These are phyloP conservation scores for Pythium dissotocum DNA, from an alignment of 352 stramenopile genomes.

Conservation along the genomic window DNA sequence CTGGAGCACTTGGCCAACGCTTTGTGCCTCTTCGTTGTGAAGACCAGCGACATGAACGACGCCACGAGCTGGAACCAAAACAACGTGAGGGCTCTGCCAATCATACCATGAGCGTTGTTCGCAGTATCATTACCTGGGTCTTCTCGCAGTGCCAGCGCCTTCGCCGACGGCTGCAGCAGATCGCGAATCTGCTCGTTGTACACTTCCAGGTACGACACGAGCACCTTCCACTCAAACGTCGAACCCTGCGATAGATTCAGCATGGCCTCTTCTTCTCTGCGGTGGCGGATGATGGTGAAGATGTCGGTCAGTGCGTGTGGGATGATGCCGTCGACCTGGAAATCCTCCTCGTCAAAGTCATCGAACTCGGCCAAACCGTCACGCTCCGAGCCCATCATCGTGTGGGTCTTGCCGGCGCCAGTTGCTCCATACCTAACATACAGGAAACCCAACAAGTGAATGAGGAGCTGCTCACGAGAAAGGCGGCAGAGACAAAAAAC, in stretches of 20 bases:
- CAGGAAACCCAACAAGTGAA: background rate
- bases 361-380: slow-evolving; percentile 48
- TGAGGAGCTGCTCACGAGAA: background rate
- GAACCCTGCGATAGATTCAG: slow-evolving; percentile 41
- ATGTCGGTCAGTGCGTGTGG: slow-evolving; percentile 63
- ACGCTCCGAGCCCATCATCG: slow-evolving; percentile 71
- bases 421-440: slow-evolving; percentile 45
- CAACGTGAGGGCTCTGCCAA: too few relatives aligned
- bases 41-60: slow-evolving; percentile 58
- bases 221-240: slow-evolving; percentile 73
- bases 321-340: slow-evolving; percentile 82
- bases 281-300: slow-evolving; percentile 64
- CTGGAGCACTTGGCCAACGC: slow-evolving; percentile 46
- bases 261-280: slow-evolving; percentile 55
- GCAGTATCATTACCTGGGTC: slow-evolving; percentile 35
- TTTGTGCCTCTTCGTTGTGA: slow-evolving; percentile 51
- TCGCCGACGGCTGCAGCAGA: slow-evolving; percentile 65
- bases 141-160: slow-evolving; percentile 43
- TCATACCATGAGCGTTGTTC: too few relatives aligned
- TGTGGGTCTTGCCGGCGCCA: slow-evolving; percentile 69
- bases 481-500: slow-evolving; percentile 4
- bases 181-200: slow-evolving; percentile 93
- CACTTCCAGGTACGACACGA: slow-evolving; percentile 90
- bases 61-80: slow-evolving; percentile 33
- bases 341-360: slow-evolving; percentile 42